These are phyloP conservation scores for Russula foetens DNA, from an alignment of 768 basidiomycete species.

Conservation along the genomic window DNA sequence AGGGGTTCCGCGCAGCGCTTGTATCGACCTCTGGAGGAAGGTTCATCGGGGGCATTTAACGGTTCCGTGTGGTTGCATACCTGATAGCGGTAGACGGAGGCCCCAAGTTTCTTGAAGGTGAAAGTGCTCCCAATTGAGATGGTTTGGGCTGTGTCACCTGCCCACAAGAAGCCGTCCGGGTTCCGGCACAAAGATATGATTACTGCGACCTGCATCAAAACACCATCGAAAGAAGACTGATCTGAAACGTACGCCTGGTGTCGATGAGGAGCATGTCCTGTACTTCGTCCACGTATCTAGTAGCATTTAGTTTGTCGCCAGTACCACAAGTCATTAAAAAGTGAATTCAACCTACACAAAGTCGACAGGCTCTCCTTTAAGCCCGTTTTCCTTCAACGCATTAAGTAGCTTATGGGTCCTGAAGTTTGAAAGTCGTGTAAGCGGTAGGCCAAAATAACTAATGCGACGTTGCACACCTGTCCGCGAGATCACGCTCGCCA, in stretches of 20 bases:
- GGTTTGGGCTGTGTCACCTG: slow-evolving; percentile 74
- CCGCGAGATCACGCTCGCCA: slow-evolving; percentile 48
- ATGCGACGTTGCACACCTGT: slow-evolving; percentile 34
- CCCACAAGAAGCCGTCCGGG: slow-evolving; percentile 65
- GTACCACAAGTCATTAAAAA: background rate
- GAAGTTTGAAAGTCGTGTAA: background rate
- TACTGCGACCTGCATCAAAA: slow-evolving; percentile 33
- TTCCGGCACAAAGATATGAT: slow-evolving; percentile 55
- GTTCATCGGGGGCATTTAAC: background rate
- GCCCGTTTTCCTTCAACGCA: slow-evolving; percentile 23
- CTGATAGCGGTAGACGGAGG: slow-evolving; percentile 56
- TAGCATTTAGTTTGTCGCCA: background rate
- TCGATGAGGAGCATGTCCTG: slow-evolving; percentile 69
- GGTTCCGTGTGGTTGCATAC: slow-evolving; percentile 28
- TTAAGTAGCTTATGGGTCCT: slow-evolving; percentile 47
- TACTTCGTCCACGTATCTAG: slow-evolving; percentile 64
- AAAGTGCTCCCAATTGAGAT: slow-evolving; percentile 69
- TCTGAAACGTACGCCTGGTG: slow-evolving; percentile 37
- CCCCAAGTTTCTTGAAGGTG: slow-evolving; percentile 61
- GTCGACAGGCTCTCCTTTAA: slow-evolving; percentile 41
- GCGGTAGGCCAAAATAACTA: background rate
- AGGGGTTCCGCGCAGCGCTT: slow-evolving; percentile 13
- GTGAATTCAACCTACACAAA: slow-evolving; percentile 37
- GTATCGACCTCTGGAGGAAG: background rate
- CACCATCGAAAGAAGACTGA: background rate